Base-by-base conservation (phyloP, 176 grass and related monocot species). In the barley (Hordeum vulgare) region DNA sequence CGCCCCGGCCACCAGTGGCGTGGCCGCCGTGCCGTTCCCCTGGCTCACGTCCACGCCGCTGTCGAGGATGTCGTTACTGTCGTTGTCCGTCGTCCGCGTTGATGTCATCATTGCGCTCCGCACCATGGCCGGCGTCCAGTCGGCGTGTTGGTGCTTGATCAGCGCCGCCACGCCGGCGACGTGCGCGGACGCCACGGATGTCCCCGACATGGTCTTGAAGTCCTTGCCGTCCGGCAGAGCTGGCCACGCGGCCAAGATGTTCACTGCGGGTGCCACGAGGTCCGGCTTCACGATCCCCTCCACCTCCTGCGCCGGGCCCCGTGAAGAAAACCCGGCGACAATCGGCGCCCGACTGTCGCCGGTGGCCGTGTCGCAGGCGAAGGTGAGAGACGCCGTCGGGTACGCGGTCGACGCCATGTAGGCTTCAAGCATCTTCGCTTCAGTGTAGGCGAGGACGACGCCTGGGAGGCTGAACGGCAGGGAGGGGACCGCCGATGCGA, bases 101-200 rank as follows among this genome's bases (percentile, higher is more conserved):
- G 89, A 85, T 14, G 89, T 94, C 37, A 91, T 71, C 10, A 94
- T 80, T 20, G 86, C 86, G 11, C 83, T 91, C 3, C 89, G 76
- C 9, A 94, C 74, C 92, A 89, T 89, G 57, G 83, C 83, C 21
- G 65, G 54, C 28, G 75, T 62, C 83, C 83, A 85, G 75, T 42
- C 13, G 2, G 23, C 25, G 28, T 85, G 27, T 37, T 14, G 27
- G 29, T 80, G 73, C 58, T 66, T 82, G 66, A 90, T 66, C 61
- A 93, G 39, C 15, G 78, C 88, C 0, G 90, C 90, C 21, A 89
- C 57, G 42, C 90, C 84, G 29, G 80, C 86, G n/a, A 84, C 80
- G 56, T 92, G 90, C 31, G 87, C 84, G 71, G 8, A 9, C 8
- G 8, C 8, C 37, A 39, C 8, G 2, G 8, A 39, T 39, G 8